Conservation (phyloP, 2,329 filamentous ascomycete species). For the Claviceps lovelessii region DNA sequence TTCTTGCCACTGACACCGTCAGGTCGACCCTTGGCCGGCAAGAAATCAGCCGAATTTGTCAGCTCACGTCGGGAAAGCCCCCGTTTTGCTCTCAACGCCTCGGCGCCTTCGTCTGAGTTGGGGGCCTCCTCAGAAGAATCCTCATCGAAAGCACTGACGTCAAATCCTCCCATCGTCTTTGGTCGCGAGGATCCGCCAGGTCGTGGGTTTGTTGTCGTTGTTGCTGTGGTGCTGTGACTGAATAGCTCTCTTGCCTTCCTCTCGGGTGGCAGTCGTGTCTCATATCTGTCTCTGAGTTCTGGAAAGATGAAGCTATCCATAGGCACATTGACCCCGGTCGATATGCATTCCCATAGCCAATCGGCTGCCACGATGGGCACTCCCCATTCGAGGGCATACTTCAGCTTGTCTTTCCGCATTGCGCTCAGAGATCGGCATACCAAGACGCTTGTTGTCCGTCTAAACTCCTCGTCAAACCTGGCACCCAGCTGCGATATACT, state of each 20-base stretch:
- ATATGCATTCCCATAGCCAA: constrained; percentile 78
- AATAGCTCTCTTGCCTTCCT: constrained; percentile 5
- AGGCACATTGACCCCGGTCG: constrained; percentile 34
- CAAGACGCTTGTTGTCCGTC: constrained; percentile 56
- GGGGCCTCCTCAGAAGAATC: constrained; percentile 12
- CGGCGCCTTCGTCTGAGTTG: not conserved
- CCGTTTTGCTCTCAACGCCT: not conserved
- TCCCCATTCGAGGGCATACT: constrained; percentile 57
- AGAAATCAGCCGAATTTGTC: constrained; percentile 23
- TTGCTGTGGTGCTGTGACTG: not conserved
- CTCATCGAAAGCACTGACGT: constrained; percentile 25
- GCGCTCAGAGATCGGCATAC: constrained; percentile 48
- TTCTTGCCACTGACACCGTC: constrained; percentile 14
- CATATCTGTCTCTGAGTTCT: constrained; percentile 25
- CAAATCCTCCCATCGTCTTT: constrained; percentile 17
- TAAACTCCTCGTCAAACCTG: constrained; percentile 65
- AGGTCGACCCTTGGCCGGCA: constrained; percentile 27
- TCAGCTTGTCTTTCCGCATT: constrained; percentile 61
- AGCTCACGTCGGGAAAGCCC: constrained; percentile 10
- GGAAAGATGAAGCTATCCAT: constrained; percentile 33
- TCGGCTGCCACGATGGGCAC: constrained; percentile 68
- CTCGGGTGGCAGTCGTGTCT: not conserved
- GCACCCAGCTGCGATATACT: constrained; percentile 64
- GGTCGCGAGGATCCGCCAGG: constrained; percentile 8
- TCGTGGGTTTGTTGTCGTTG: not conserved